phyloP scores from a whole-genome alignment of 2,329 filamentous ascomycete species.

The Fonsecaea monophora region DNA sequence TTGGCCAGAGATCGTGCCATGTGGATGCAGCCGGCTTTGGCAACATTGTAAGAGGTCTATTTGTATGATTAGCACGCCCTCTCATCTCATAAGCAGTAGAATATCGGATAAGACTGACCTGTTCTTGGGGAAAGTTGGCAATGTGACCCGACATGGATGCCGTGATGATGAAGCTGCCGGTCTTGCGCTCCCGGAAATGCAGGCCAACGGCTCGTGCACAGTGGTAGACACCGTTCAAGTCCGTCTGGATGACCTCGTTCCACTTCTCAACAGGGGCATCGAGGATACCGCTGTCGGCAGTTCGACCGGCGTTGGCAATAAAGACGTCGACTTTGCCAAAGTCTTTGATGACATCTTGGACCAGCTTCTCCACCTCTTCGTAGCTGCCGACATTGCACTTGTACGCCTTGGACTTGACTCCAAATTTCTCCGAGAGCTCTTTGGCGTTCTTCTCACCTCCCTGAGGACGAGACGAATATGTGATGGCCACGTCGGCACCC shows the following conservation, averaged over 20 bases:
- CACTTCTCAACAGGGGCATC: slow-evolving; percentile 74
- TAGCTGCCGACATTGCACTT: slow-evolving; percentile 67
- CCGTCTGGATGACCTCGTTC: slow-evolving; percentile 81
- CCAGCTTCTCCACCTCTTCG: slow-evolving; percentile 62
- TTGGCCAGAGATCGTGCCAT: slow-evolving; percentile 69
- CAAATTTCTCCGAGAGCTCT: slow-evolving; percentile 65
- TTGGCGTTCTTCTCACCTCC: slow-evolving; percentile 71
- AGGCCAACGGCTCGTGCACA: slow-evolving; percentile 87
- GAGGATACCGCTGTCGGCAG: slow-evolving; percentile 71
- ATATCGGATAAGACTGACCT: slow-evolving; percentile 46
- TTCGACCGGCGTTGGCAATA: slow-evolving; percentile 74
- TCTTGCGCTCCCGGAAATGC: slow-evolving; percentile 72
- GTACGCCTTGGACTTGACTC: slow-evolving; percentile 72
- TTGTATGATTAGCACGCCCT: slow-evolving; percentile 22
- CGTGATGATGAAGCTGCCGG: slow-evolving; percentile 70
- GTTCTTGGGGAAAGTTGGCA: slow-evolving; percentile 67
- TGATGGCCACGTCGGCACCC: slow-evolving; percentile 70
- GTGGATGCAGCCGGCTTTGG: slow-evolving; percentile 72
- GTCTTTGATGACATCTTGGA: slow-evolving; percentile 68
- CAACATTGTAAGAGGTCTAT: slow-evolving; percentile 65
- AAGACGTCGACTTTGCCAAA: slow-evolving; percentile 74
- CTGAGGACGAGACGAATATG: slow-evolving; percentile 67
- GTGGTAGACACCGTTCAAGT: slow-evolving; percentile 84
- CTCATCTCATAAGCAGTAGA: slow-evolving; percentile 32
- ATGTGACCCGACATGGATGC: slow-evolving; percentile 67